These are phyloP conservation scores for Collybia mongolica DNA, from an alignment of 768 basidiomycete genomes.

Conservation along the genomic window DNA sequence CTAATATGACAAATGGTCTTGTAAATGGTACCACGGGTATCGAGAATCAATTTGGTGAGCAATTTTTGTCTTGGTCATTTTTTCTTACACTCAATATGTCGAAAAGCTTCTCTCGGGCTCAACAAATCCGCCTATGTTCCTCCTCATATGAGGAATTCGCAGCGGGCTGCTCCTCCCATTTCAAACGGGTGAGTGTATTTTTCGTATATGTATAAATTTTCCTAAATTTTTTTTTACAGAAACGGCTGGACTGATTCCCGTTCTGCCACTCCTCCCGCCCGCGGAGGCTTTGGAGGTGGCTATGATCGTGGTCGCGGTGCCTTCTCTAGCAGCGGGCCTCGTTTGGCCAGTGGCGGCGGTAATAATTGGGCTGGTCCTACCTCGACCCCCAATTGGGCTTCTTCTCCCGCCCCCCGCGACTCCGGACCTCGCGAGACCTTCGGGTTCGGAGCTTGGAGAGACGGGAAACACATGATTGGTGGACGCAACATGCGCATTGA, in stretches of 20 bases:
- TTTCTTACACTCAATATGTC: background rate
- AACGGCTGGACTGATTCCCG: conserved; percentile 78
- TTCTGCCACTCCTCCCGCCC: conserved; percentile 58
- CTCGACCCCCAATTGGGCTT: conserved; percentile 35
- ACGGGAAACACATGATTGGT: conserved; percentile 86
- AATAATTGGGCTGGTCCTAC: conserved; percentile 41
- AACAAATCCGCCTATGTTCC: conserved; percentile 85
- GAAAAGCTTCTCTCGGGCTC: conserved; percentile 72
- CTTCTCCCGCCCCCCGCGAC: conserved; percentile 24
- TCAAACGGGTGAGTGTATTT: conserved; percentile 54
- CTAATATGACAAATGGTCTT: conserved; percentile 90
- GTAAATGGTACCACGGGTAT: conserved; percentile 75
- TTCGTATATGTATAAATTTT: no score
- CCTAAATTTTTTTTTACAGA: conserved; percentile 28
- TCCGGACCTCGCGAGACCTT: conserved; percentile 50
- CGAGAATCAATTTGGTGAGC: conserved; percentile 74
- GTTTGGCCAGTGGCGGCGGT: conserved; percentile 33
- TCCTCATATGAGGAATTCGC: conserved; percentile 81
- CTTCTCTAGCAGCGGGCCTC: conserved; percentile 37
- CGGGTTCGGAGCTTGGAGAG: conserved; percentile 82
- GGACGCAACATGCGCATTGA: conserved; percentile 84
- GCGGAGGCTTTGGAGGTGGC: conserved; percentile 43
- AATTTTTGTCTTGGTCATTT: conserved; percentile 10
- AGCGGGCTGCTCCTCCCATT: conserved; percentile 78
- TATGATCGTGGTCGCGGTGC: conserved; percentile 40